A percentile compares a stretch with the other conserved stretches of the same genome.
Conservation (phyloP, 192 early-diverging fungal species). For the Coemansia sp. region DNA sequence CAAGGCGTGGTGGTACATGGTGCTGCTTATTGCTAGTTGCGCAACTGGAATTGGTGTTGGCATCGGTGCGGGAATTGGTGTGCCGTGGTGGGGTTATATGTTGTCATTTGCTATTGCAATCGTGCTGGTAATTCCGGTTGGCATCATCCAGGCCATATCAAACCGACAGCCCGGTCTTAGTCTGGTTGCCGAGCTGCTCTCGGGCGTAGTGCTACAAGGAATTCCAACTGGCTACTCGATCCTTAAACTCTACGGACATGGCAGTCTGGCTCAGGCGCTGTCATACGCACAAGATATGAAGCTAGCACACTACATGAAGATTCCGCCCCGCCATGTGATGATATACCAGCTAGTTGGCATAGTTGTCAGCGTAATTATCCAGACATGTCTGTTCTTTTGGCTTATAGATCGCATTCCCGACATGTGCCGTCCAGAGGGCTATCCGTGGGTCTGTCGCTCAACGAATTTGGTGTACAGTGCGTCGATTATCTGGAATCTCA, state of each 20-base stretch:
- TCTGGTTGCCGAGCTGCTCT: conserved; percentile 80
- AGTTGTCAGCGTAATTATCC: conserved; percentile 64
- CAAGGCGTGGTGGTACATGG: conserved; percentile 74
- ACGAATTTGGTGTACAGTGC: conserved; percentile 64
- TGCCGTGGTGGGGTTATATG: conserved; percentile 80
- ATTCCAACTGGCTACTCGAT: conserved; percentile 76
- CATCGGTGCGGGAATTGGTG: conserved; percentile 63
- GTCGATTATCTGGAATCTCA: conserved; percentile 77
- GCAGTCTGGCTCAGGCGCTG: conserved; percentile 71
- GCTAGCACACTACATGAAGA: conserved; percentile 80
- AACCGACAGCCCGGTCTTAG: conserved; percentile 75
- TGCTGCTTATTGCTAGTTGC: conserved; percentile 56
- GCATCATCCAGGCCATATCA: conserved; percentile 79
- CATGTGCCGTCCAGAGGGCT: conserved; percentile 59
- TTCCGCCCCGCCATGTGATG: conserved; percentile 79
- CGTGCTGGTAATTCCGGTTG: conserved; percentile 75
- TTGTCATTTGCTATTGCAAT: conserved; percentile 63
- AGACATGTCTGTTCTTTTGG: conserved; percentile 65
- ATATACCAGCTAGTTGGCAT: conserved; percentile 71
- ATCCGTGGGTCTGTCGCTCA: conserved; percentile 68
- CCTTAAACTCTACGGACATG: conserved; percentile 84
- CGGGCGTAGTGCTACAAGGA: conserved; percentile 76
- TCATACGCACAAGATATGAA: conserved; percentile 71
- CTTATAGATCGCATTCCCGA: conserved; percentile 60
- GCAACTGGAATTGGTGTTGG: conserved; percentile 56